Evolutionary conservation across 1,284 basidiomycete genomes (phyloP).

Genomic region (Cerioporus squamosus): DNA sequence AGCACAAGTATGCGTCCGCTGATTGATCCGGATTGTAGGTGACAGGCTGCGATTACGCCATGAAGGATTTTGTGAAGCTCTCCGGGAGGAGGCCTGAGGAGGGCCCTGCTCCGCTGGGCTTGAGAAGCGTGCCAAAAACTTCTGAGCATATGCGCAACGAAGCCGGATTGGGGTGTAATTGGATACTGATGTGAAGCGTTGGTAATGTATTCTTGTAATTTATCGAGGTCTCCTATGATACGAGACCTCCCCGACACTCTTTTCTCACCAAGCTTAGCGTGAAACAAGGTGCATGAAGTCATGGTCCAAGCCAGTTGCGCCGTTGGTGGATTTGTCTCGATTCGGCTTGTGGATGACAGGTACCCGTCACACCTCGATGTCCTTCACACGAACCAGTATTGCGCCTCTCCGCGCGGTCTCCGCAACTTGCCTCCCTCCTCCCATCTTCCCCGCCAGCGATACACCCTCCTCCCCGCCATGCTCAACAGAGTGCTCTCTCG

Average conservation of each 20-base stretch:
- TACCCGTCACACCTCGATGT: slow-evolving; percentile 10
- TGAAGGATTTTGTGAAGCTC: slow-evolving; percentile 52
- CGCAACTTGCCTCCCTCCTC: not conserved
- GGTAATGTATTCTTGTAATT: slow-evolving; percentile 19
- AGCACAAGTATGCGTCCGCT: not conserved
- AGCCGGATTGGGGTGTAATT: not conserved
- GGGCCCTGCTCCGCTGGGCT: slow-evolving; percentile 22
- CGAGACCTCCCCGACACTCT: too few relatives aligned
- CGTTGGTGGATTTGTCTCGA: too few relatives aligned
- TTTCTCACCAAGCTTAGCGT: too few relatives aligned
- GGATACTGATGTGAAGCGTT: not conserved
- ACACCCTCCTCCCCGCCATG: slow-evolving; percentile 14
- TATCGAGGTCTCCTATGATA: slow-evolving; percentile 2
- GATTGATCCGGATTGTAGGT: slow-evolving; percentile 43
- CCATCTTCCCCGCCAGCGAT: slow-evolving; percentile 8
- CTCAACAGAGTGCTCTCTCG: slow-evolving; percentile 19
- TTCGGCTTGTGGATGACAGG: slow-evolving; percentile 1
- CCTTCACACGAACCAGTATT: slow-evolving; percentile 6
- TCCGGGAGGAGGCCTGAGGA: slow-evolving; percentile 51
- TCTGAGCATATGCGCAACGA: not conserved
- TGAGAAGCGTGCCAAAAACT: slow-evolving; percentile 3
- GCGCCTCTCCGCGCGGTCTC: slow-evolving; percentile 2
- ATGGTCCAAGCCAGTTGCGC: too few relatives aligned
- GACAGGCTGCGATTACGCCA: slow-evolving; percentile 50
- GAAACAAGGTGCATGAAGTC: too few relatives aligned